Base-by-base conservation (phyloP, 164 flowering plant species). In the Tetracentron sinense region DNA sequence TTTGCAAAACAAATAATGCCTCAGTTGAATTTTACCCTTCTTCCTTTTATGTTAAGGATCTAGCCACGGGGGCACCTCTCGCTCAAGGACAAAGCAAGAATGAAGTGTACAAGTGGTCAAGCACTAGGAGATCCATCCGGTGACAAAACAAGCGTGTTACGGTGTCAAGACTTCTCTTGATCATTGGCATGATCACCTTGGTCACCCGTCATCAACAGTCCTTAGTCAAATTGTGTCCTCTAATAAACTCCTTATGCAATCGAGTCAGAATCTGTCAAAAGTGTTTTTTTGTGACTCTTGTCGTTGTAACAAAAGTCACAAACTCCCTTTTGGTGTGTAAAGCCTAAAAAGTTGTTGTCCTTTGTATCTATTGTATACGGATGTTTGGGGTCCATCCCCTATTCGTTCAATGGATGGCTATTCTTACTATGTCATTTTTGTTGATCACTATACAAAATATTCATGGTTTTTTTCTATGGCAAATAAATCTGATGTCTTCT, bases 31-130 rank as follows among this genome's bases (percentile, higher is more conserved):
- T 70, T 38, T 52, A 53, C 21, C 60, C 69, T 6, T 26, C 29
- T 42, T 10, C 51, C 38, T 70, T 70, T 64, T 23, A 10, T 59
- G 69, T 64, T 19, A 64, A 70, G 74, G 65, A 70, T 16, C 49
- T 65, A 4, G 0, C 28, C 60, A 58, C 60, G 35, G 51, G 56
- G 38, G 23, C 50, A 63, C 6, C 27, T 0, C 66, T 68, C 17
- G 33, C 62, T n/a, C 25, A 20, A 11, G 66, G 72, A 11, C 49
- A 5, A 25, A 29, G 55, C 52, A 69, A 54, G 31, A 46, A 58
- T 44, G 59, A 58, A n/a, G 56, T 64, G 20, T 70, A 64, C 31
- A 61, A 64, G n/a, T 64, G 61, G 54, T 54, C 35, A 20, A 6
- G 42, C 53, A 17, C 10, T 42, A 21, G 0, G 25, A 7, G 3